Conservation (phyloP, 257 asterid species). For the Rhazya stricta region DNA sequence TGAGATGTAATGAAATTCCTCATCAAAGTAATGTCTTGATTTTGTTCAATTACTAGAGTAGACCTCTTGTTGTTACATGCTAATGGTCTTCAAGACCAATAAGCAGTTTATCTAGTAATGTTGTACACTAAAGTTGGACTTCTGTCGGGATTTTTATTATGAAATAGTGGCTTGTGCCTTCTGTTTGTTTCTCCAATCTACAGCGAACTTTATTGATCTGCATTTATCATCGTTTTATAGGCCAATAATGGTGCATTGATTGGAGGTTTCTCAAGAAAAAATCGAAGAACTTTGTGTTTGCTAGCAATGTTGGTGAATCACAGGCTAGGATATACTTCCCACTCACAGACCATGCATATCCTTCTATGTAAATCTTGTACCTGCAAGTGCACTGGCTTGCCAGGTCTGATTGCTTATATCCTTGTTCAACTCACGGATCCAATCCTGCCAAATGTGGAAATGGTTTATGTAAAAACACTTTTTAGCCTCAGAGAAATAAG, state of each 20-base stretch:
- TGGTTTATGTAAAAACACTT: background rate
- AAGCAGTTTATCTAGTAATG: too few relatives aligned
- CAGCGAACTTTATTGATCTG: constrained; percentile 29
- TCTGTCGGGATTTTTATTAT: too few relatives aligned
- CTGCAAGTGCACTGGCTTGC: constrained; percentile 27
- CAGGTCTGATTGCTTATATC: constrained; percentile 25
- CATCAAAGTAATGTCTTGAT: too few relatives aligned
- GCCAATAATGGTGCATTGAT: constrained; percentile 34
- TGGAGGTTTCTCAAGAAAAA: constrained; percentile 29
- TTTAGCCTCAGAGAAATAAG: background rate
- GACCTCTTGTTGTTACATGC: too few relatives aligned
- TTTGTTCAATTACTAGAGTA: too few relatives aligned
- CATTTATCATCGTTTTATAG: constrained; percentile 28
- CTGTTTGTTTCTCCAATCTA: constrained; percentile 30
- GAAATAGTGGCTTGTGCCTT: too few relatives aligned
- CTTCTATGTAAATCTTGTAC: constrained; percentile 32
- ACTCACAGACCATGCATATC: constrained; percentile 35
- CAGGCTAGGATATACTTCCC: constrained; percentile 34
- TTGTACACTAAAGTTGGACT: too few relatives aligned
- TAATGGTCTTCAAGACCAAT: too few relatives aligned
- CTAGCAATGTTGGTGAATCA: constrained; percentile 26
- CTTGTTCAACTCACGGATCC: constrained; percentile 24
- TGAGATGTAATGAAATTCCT: too few relatives aligned
- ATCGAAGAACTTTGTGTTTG: constrained; percentile 26
- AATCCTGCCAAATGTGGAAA: constrained; percentile 20